Percentiles rank a stretch among this genome's conserved stretches.
Evolutionary conservation across 768 basidiomycete species (phyloP).

Genomic region (Lepiota venenata): DNA sequence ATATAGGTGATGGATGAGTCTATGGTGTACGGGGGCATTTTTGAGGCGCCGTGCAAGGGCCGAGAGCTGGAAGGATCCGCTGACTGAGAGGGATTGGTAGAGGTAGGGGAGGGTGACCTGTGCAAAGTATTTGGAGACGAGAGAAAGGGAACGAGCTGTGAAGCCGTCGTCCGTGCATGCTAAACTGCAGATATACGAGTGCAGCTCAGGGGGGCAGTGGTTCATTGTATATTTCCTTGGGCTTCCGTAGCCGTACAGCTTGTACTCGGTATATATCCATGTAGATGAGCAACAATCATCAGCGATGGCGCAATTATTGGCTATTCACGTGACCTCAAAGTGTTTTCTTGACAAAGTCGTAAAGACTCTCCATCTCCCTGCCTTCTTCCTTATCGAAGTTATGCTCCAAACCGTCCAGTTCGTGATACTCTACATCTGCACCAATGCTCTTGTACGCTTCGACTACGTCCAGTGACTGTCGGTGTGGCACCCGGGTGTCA

Average conservation of each 20-base stretch:
- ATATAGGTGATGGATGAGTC: slow-evolving; percentile 41
- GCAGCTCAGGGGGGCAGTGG: slow-evolving; percentile 39
- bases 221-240: slow-evolving; percentile 23
- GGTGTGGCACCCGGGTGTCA: slow-evolving; percentile 31
- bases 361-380: slow-evolving; percentile 32
- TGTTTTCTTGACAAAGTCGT: slow-evolving; percentile 21
- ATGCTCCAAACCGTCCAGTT: slow-evolving; percentile 31
- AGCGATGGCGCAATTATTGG: slow-evolving; percentile 13
- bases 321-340: slow-evolving; percentile 1
- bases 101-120: slow-evolving; percentile 34
- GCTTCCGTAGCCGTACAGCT: not conserved
- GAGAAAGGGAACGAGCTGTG: slow-evolving; percentile 32
- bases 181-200: slow-evolving; percentile 39
- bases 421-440: slow-evolving; percentile 25
- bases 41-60: slow-evolving; percentile 28
- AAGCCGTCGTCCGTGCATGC: slow-evolving; percentile 37
- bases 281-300: slow-evolving; percentile 12
- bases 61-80: slow-evolving; percentile 23
- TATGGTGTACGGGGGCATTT: slow-evolving; percentile 29
- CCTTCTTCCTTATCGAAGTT: slow-evolving; percentile 27
- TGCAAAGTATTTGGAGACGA: slow-evolving; percentile 37
- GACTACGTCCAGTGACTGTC: slow-evolving; percentile 31
- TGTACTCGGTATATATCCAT: not conserved
- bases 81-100: slow-evolving; percentile 36
- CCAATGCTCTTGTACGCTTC: slow-evolving; percentile 22